Evolutionary conservation across 768 basidiomycete genomes (phyloP).

Genomic region (Strobilomyces echinocephalus): DNA sequence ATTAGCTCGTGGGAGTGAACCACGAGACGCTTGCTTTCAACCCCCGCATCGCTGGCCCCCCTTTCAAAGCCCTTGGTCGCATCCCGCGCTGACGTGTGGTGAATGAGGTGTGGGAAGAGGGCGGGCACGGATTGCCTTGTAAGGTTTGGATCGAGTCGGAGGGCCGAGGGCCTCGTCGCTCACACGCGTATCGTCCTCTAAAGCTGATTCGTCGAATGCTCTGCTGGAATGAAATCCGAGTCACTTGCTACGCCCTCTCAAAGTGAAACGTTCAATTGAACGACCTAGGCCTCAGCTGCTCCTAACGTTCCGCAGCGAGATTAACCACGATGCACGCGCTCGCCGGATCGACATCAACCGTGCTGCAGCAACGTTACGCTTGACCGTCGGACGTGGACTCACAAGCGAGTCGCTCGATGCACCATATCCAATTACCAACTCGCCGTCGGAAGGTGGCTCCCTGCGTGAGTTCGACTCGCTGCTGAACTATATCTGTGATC

Average conservation of each 20-base stretch:
- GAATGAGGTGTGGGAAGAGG: constrained; percentile 9
- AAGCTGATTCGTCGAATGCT: constrained; percentile 7
- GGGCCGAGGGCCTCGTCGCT: constrained; percentile 25
- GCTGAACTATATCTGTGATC: background rate
- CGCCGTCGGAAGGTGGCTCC: background rate
- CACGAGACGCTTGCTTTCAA: constrained; percentile 6
- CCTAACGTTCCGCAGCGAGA: constrained; percentile 11
- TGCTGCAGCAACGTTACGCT: constrained; percentile 4
- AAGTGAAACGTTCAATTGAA: background rate
- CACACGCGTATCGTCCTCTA: constrained; percentile 19
- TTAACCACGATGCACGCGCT: constrained; percentile 26
- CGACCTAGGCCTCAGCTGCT: background rate
- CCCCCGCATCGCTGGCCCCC: constrained; percentile 1
- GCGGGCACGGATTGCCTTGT: constrained; percentile 7
- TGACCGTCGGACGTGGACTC: constrained; percentile 2
- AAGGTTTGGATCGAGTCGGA: constrained; percentile 8
- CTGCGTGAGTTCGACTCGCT: background rate
- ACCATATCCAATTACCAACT: background rate
- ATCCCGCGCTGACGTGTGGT: background rate
- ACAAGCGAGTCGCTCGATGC: background rate
- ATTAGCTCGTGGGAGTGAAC: constrained; percentile 24
- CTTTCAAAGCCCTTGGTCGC: background rate
- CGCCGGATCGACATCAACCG: constrained; percentile 14
- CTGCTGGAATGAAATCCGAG: constrained; percentile 16
- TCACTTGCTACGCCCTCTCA: constrained; percentile 11